Percentiles rank a stretch among this genome's conserved stretches.
These are phyloP conservation scores for Venturia effusa DNA, from an alignment of 2,329 filamentous ascomycete species.

Conservation along the genomic window DNA sequence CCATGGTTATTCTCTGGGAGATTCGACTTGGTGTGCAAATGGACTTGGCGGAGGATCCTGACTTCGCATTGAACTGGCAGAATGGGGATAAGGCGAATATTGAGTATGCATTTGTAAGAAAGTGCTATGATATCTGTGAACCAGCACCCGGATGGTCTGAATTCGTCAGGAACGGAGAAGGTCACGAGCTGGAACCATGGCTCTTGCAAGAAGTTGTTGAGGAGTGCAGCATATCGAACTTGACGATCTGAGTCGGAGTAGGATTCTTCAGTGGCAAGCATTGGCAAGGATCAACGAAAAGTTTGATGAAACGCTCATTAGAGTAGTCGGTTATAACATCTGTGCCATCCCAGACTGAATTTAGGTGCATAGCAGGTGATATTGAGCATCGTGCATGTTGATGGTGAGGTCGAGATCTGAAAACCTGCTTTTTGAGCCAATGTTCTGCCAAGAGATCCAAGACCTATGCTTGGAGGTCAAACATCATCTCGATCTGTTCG, in stretches of 20 bases:
- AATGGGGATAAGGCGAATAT: not conserved
- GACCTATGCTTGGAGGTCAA: not conserved
- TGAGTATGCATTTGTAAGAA: not conserved
- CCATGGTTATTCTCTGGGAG: not conserved
- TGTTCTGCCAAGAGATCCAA: not conserved
- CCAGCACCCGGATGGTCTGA: not conserved
- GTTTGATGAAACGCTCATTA: not conserved
- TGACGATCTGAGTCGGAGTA: not conserved
- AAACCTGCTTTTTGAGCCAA: slow-evolving; percentile 1
- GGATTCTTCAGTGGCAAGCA: not conserved
- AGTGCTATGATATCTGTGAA: not conserved
- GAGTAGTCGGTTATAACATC: not conserved
- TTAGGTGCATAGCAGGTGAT: not conserved
- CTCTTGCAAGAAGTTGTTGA: not conserved
- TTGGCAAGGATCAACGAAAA: not conserved
- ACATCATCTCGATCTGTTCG: not conserved
- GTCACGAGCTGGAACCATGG: not conserved
- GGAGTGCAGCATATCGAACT: not conserved
- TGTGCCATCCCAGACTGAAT: not conserved
- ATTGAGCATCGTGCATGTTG: not conserved
- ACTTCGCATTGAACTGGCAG: not conserved
- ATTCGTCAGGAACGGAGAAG: not conserved
- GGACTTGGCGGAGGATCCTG: not conserved
- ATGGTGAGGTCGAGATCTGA: not conserved
- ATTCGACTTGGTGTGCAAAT: not conserved